Evolutionary conservation across 2,329 filamentous ascomycete genomes (phyloP).

Genomic region (Aureobasidium namibiae): DNA sequence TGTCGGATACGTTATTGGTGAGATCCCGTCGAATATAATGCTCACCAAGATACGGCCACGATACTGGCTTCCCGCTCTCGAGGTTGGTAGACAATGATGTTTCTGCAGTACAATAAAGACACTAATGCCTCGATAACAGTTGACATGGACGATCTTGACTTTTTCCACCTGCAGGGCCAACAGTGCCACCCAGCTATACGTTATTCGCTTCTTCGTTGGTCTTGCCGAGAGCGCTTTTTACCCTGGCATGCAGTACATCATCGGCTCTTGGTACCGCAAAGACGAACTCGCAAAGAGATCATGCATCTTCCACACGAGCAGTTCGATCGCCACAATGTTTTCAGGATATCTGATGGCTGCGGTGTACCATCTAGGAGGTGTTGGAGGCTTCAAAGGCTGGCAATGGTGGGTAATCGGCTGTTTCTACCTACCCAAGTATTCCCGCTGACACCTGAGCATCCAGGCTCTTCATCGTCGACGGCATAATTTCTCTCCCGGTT

Average conservation of each 20-base stretch:
- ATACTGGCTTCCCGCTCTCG: background rate
- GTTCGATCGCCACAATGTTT: slow-evolving; percentile 39
- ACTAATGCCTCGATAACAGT: too few relatives aligned
- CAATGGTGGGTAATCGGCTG: background rate
- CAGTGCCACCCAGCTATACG: slow-evolving; percentile 34
- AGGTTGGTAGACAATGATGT: background rate
- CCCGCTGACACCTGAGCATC: background rate
- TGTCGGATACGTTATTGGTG: slow-evolving; percentile 50
- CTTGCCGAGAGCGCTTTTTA: slow-evolving; percentile 45
- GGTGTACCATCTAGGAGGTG: background rate
- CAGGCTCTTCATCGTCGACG: background rate
- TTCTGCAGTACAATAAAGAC: too few relatives aligned
- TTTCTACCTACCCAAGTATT: too few relatives aligned
- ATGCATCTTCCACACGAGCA: slow-evolving; percentile 45
- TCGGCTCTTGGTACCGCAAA: slow-evolving; percentile 44
- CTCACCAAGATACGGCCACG: background rate
- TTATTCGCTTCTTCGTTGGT: slow-evolving; percentile 43
- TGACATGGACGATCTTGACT: slow-evolving; percentile 41
- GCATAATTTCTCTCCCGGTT: slow-evolving; percentile 44
- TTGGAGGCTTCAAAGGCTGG: background rate
- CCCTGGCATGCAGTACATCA: slow-evolving; percentile 45
- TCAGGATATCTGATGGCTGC: slow-evolving; percentile 35
- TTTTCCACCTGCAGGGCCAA: slow-evolving; percentile 24
- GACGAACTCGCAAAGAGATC: slow-evolving; percentile 45
- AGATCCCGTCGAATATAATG: slow-evolving; percentile 42